Base-by-base conservation (phyloP, 441 rosid genomes). In the Capsella rubella region DNA sequence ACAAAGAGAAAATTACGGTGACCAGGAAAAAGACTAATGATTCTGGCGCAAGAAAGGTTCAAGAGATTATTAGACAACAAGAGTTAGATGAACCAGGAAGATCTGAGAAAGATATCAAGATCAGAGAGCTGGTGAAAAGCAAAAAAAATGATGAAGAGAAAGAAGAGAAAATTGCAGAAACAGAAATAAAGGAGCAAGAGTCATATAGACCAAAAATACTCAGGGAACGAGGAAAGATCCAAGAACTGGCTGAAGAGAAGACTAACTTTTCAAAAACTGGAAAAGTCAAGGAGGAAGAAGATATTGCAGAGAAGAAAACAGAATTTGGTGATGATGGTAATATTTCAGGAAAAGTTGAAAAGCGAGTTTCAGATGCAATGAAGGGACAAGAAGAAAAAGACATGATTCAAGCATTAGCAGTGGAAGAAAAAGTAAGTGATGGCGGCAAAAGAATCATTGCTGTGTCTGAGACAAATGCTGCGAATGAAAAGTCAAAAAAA, bases 61-160 rank as follows among this genome's bases (percentile, higher is more conserved):
- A 60, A 27, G 69, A 75, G 15, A 67, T 6, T 15, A 65, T 14
- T 18, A 53, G 32, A 42, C 37, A 66, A 8, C 64, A 60, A 46
- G 70, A 35, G 10, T 49, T 71, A 16, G 71, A 66, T 21, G 71
- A 53, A 45, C 13, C 34, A 21, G 42, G 16, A 28, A 40, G 21
- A 55, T 16, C 12, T 10, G 8, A 27, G n/a, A 63, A 74, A 67
- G 67, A 67, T 49, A 59, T 11, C 57, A 74, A 51, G 27, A 53
- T n/a, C 0, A 34, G 12, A 28, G 71, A 34, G 39, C n/a, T 43
- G 25, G 52, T 47, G 51, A 50, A 70, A 54, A 51, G 56, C 67
- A 71, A 54, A 32, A 63, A 54, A 56, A 58, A 34, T 32, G 64
- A 50, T 64, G 73, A 27, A 21, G 72, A 65, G 34, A 50, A 45